Percentiles rank a stretch among this genome's conserved stretches.
Conservation (phyloP, 306 rosid genomes). For the Lathyrus tuberosus region DNA sequence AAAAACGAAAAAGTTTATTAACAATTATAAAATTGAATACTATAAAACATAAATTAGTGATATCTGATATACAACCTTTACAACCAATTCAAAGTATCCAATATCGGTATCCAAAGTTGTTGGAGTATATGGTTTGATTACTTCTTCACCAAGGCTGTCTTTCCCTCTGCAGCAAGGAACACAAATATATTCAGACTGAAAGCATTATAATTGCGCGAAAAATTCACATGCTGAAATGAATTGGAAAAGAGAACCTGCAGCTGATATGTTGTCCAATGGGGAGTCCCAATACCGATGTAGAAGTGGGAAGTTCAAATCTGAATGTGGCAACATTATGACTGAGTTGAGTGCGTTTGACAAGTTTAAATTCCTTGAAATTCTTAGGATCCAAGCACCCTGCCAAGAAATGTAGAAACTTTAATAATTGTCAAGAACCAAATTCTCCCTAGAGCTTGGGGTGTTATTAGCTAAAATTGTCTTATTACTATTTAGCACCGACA, state of each 20-base stretch:
- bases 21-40: conserved; percentile 22
- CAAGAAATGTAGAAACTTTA: conserved; percentile 14
- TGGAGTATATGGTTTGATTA: conserved; percentile 82
- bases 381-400: conserved; percentile 75
- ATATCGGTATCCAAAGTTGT: conserved; percentile 87
- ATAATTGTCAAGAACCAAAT: too few species aligned
- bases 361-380: conserved; percentile 69
- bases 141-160: conserved; percentile 76
- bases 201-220: conserved; percentile 3
- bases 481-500: too few species aligned
- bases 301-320: conserved; percentile 63
- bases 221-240: background rate
- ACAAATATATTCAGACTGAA: conserved; percentile 15
- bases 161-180: conserved; percentile 58
- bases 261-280: conserved; percentile 92
- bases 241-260: conserved; percentile 64
- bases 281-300: conserved; percentile 74
- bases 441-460: too few species aligned
- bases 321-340: conserved; percentile 91
- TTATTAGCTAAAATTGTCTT: too few species aligned
- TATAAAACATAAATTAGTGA: background rate
- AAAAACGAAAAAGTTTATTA: background rate
- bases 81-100: conserved; percentile 83
- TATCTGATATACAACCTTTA: conserved; percentile 53
- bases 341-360: conserved; percentile 64